A percentile compares a stretch with the other conserved stretches of the same genome.
Conservation (phyloP, 768 basidiomycete genomes). For the Pleurotus platypus region DNA sequence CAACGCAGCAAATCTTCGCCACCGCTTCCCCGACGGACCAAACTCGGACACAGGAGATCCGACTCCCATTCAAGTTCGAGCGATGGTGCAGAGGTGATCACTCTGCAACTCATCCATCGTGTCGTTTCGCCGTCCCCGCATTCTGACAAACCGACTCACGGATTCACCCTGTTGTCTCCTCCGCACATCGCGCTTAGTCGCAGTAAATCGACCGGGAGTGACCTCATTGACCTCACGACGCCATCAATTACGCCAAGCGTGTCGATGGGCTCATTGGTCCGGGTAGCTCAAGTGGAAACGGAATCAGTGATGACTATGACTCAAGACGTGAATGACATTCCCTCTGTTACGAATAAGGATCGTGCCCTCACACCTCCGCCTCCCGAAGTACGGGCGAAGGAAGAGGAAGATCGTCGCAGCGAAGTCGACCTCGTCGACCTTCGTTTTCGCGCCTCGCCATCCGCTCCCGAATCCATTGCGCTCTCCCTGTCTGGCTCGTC, state of each 20-base stretch:
- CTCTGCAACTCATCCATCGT: neutral
- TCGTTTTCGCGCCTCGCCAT: constrained; percentile 2
- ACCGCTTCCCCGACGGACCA: constrained; percentile 2
- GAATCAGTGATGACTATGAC: neutral
- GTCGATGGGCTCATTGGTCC: neutral
- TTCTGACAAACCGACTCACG: neutral
- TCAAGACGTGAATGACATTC: neutral
- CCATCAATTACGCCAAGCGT: neutral
- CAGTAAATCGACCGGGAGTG: constrained; percentile 4
- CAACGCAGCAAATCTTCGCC: constrained; percentile 6
- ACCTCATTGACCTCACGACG: constrained; percentile 7
- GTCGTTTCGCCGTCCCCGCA: neutral
- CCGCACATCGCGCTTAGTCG: neutral
- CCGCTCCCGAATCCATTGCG: neutral
- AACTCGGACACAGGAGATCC: constrained; percentile 2
- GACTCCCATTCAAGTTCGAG: neutral
- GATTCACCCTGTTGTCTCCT: neutral
- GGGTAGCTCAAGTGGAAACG: neutral
- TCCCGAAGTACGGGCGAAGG: neutral
- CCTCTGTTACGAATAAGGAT: neutral
- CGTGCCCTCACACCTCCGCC: neutral
- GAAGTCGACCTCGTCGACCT: constrained; percentile 5
- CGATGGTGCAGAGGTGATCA: neutral
- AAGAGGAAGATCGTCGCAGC: neutral
- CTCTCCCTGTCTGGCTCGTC: constrained; percentile 2